Conservation (phyloP, 176 grass and related monocot species). For the Eremochloa ophiuroides region DNA sequence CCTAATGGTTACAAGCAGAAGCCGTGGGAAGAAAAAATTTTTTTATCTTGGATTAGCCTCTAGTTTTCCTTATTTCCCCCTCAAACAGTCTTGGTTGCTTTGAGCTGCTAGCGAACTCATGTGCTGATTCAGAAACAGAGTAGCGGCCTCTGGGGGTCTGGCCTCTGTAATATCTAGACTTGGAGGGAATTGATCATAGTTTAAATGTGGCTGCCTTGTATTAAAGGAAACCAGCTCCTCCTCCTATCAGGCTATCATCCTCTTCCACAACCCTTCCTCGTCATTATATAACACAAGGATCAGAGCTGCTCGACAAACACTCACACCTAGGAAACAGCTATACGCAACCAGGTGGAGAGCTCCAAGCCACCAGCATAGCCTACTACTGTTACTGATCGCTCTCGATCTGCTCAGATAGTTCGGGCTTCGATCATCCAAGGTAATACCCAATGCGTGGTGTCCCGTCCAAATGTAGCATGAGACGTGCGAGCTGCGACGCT, state of each 20-base stretch:
- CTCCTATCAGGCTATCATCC: neutral
- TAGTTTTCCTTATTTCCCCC: neutral
- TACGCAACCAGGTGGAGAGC: conserved; percentile 46
- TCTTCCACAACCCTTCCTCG: conserved; percentile 30
- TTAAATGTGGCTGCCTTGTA: conserved; percentile 49
- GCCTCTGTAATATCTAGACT: neutral
- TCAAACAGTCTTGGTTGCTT: neutral
- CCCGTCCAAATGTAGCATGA: neutral
- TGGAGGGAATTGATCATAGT: conserved; percentile 32
- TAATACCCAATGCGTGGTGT: conserved; percentile 11
- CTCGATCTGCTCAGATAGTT: neutral
- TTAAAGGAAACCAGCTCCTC: conserved; percentile 58
- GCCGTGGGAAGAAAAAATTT: neutral
- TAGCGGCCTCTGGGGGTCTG: neutral
- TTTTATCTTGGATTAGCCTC: neutral
- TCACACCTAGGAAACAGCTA: conserved; percentile 33
- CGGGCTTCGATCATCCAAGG: conserved; percentile 16
- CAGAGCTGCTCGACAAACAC: conserved; percentile 54
- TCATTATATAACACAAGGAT: conserved; percentile 64
- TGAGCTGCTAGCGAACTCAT: neutral
- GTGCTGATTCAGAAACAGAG: neutral
- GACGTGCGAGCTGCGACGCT: neutral
- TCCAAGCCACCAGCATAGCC: conserved; percentile 37
- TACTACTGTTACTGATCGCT: neutral
- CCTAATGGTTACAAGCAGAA: no score